Percentiles rank a stretch among this genome's conserved stretches.
Evolutionary conservation across 169 alveolate genomes (phyloP).

Genomic region (Cryptosporidium meleagridis): DNA sequence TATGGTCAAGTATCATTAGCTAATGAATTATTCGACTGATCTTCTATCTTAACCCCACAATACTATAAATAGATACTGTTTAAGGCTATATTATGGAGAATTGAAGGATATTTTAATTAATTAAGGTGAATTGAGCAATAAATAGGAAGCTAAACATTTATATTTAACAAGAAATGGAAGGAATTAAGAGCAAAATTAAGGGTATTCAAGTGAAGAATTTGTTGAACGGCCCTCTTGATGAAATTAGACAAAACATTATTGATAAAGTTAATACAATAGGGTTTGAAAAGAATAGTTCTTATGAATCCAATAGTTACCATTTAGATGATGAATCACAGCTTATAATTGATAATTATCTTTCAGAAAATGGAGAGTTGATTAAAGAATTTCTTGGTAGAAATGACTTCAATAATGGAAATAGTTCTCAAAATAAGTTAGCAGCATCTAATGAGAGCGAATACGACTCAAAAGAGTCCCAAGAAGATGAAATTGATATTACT

Average conservation of each 20-base stretch:
- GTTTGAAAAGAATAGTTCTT: not conserved
- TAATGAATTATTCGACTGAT: not conserved
- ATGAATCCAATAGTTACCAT: not conserved
- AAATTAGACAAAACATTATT: not conserved
- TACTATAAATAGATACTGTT: too few relatives aligned
- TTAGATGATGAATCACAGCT: not conserved
- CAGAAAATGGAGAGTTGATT: not conserved
- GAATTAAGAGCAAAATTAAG: not conserved
- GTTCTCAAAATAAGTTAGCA: not conserved
- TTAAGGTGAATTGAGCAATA: not conserved
- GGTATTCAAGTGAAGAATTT: not conserved
- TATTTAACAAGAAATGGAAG: not conserved
- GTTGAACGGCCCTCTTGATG: constrained; percentile 2
- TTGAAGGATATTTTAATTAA: not conserved
- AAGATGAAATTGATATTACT: not conserved
- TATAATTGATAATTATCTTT: constrained; percentile 3
- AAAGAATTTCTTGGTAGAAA: constrained; percentile 1
- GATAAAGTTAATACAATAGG: not conserved
- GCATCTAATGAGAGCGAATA: not conserved
- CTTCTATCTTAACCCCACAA: not conserved
- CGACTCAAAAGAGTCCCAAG: not conserved
- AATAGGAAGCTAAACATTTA: not conserved
- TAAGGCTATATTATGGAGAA: not conserved
- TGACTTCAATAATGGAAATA: not conserved
- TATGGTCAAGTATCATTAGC: too few relatives aligned